Evolutionary conservation across 495 filamentous ascomycete species (phyloP), one percentile per base, ranked within the genome.

Genomic region (Umbilicaria muhlenbergii): DNA sequence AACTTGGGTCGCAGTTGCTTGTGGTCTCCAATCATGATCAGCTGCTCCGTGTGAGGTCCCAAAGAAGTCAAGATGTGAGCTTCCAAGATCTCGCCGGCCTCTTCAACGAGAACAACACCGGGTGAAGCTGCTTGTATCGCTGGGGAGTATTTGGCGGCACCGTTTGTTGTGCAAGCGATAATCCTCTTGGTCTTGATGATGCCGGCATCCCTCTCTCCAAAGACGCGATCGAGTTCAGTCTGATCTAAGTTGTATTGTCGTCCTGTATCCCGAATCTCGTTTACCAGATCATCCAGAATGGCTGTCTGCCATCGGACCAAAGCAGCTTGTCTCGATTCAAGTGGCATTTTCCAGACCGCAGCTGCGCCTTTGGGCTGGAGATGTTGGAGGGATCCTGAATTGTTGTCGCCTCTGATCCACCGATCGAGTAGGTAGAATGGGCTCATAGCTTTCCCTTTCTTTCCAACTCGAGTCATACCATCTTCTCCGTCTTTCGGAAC

Each of bases 81-180:
- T 51, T 91, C 83, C 1, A 87, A 57, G 18, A 87, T 81, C 50
- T 91, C 83, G 6, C 83, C 83, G 3, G 83, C 83, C 51, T 91
- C 84, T 53, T 91, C 83, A 0, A 86, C 71, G 0, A 89, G 51
- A 18, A 84, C 51, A 5, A 80, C 62, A 14, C 71, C 70, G 0
- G 74, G 73, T 0, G 42, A 43, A 4, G 71, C 69, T 4, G 58
- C 57, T 36, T 64, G 63, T 7, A 89, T 56, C 28, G 72, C 62
- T 7, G 66, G 49, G 3, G 60, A 49, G 46, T 80, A 71, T 54
- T 70, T 84, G 3, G 83, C 81, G 0, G 83, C 81, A 3, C 61
- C 80, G 0, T 78, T 87, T 1, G 83, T 88, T 1, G 83, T 89
- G 51, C 80, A 84, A 0, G 68, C 80, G 36, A 92, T 78, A 15